Evolutionary conservation across 148 eudicot species (phyloP).

Genomic region (Fallopia convolvulus): DNA sequence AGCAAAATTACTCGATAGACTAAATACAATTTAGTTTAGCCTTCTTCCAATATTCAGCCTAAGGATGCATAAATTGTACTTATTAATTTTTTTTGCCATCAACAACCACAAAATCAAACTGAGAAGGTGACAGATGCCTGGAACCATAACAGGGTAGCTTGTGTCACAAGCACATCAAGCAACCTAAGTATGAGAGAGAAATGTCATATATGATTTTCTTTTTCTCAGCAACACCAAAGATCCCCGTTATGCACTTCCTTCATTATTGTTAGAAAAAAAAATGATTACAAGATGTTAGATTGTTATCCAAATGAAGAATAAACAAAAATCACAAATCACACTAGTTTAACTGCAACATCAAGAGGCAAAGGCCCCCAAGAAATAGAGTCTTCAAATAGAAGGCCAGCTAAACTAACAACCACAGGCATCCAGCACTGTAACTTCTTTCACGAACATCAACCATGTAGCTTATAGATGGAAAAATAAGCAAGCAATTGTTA

Average conservation of each 20-base stretch:
- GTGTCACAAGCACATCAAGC: not conserved
- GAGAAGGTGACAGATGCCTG: not conserved
- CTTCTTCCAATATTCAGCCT: not conserved
- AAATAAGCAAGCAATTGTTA: not conserved
- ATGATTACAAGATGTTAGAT: not conserved
- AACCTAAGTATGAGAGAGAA: not conserved
- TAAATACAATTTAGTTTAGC: not conserved
- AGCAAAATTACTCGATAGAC: not conserved
- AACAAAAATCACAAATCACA: not conserved
- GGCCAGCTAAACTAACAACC: not conserved
- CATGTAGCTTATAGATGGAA: not conserved
- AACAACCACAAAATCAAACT: not conserved
- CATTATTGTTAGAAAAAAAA: not conserved
- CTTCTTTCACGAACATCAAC: not conserved
- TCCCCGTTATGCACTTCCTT: not conserved
- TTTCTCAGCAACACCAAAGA: not conserved
- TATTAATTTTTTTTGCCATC: not conserved
- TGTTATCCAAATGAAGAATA: not conserved
- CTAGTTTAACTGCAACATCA: not conserved
- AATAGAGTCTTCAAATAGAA: not conserved
- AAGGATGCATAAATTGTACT: not conserved
- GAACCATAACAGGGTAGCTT: not conserved
- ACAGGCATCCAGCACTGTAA: not conserved
- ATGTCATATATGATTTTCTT: not conserved
- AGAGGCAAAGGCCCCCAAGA: not conserved